A percentile compares a stretch with the other conserved stretches of the same genome.
Conservation (phyloP, 1,284 basidiomycete genomes). For the Sanghuangporus sanghuang region DNA sequence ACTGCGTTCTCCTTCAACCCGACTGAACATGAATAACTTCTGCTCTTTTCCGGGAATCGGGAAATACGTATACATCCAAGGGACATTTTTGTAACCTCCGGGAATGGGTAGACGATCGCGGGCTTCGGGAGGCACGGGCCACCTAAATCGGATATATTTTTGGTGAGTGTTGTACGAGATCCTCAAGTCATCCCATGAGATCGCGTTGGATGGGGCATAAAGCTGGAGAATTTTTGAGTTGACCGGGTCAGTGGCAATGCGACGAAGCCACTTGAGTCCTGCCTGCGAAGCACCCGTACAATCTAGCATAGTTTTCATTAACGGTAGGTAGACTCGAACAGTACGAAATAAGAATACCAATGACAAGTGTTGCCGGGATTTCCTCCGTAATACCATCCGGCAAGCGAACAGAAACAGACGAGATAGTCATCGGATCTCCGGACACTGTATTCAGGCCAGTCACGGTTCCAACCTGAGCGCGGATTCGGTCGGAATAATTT, state of each 20-base stretch:
- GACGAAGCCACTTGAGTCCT: constrained; percentile 16
- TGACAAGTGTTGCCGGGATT: constrained; percentile 3
- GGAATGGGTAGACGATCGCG: constrained; percentile 13
- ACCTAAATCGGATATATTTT: constrained; percentile 4
- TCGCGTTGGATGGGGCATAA: neutral
- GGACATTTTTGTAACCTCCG: constrained; percentile 10
- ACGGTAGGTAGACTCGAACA: neutral
- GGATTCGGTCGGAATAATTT: constrained; percentile 3
- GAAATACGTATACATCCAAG: constrained; percentile 15
- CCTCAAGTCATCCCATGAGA: constrained; percentile 7
- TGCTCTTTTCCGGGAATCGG: constrained; percentile 10
- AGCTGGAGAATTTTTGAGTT: neutral
- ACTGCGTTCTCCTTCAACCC: constrained; percentile 15
- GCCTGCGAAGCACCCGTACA: constrained; percentile 18
- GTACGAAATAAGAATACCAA: neutral
- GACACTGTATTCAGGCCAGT: neutral
- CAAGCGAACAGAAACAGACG: constrained; percentile 11
- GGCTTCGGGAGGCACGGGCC: constrained; percentile 11
- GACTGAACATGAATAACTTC: constrained; percentile 7
- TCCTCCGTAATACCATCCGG: neutral
- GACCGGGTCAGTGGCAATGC: neutral
- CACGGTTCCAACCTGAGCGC: constrained; percentile 1
- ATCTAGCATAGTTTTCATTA: constrained; percentile 4
- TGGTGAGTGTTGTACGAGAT: constrained; percentile 11
- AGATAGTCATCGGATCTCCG: constrained; percentile 1